Percentiles rank a stretch among this genome's conserved stretches.
Conservation (phyloP, 1,139 yeast species). For the Meyerozyma sp. region DNA sequence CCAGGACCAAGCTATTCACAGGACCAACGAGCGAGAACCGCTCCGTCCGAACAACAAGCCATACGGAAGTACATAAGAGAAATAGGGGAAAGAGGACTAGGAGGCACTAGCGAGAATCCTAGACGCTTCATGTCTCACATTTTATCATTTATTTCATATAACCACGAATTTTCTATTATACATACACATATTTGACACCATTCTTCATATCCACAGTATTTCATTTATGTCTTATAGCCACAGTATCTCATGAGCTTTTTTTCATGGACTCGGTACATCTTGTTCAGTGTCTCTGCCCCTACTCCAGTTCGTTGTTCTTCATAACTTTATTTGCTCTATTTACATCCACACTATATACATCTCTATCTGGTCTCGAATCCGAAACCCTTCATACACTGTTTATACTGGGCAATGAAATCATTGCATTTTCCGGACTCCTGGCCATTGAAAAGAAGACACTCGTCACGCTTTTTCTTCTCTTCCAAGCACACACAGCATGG, state of each 20-base stretch:
- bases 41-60: background rate
- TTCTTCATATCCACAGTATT: no score
- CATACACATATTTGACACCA: no score
- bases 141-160: no score
- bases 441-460: constrained; percentile 78
- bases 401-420: constrained; percentile 63
- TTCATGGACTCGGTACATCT: no score
- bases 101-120: background rate
- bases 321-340: no score
- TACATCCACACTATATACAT: background rate
- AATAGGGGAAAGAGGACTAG: constrained; percentile 1
- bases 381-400: constrained; percentile 84
- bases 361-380: constrained; percentile 52
- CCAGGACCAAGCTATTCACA: constrained; percentile 40
- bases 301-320: no score
- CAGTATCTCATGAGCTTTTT: no score
- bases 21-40: constrained; percentile 13
- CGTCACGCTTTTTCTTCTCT: constrained; percentile 80
- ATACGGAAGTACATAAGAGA: constrained; percentile 1
- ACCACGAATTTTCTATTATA: no score
- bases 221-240: no score
- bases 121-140: background rate
- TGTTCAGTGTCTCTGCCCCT: background rate
- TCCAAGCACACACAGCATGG: constrained; percentile 96
- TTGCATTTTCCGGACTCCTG: constrained; percentile 83